Evolutionary conservation across 2,329 filamentous ascomycete species (phyloP).

Genomic region (Exophiala sp.): DNA sequence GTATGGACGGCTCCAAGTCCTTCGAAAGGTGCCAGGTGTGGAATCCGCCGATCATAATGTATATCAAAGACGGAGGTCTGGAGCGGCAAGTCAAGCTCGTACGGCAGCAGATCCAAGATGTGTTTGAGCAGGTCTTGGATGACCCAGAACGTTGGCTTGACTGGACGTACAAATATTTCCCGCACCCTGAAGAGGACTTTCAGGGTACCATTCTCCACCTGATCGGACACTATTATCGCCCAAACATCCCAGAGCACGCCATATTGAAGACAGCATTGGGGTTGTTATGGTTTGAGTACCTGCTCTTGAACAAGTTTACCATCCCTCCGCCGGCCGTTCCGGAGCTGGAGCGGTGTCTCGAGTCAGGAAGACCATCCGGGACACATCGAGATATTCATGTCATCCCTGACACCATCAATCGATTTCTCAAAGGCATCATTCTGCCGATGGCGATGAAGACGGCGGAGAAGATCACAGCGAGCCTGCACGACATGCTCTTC

Average conservation of each 20-base stretch:
- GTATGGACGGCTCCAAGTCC: slow-evolving; percentile 7
- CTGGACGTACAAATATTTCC: slow-evolving; percentile 21
- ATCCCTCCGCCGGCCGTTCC: slow-evolving; percentile 8
- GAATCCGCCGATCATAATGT: slow-evolving; percentile 24
- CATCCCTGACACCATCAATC: slow-evolving; percentile 23
- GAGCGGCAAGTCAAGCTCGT: slow-evolving; percentile 1
- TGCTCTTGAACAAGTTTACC: slow-evolving; percentile 17
- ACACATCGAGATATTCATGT: slow-evolving; percentile 1
- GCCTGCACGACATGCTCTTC: slow-evolving; percentile 21
- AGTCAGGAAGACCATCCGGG: slow-evolving; percentile 1
- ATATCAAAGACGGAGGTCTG: slow-evolving; percentile 7
- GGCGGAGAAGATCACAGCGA: slow-evolving; percentile 11
- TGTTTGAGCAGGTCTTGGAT: slow-evolving; percentile 16
- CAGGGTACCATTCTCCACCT: slow-evolving; percentile 12
- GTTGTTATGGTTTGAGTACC: slow-evolving; percentile 23
- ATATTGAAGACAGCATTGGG: slow-evolving; percentile 14
- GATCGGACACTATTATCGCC: slow-evolving; percentile 21
- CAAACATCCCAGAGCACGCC: slow-evolving; percentile 16
- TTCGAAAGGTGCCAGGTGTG: slow-evolving; percentile 10
- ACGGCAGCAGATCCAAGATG: slow-evolving; percentile 1
- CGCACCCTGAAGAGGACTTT: slow-evolving; percentile 13
- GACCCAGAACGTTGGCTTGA: slow-evolving; percentile 3
- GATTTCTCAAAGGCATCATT: slow-evolving; percentile 22
- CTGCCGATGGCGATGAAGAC: slow-evolving; percentile 14
- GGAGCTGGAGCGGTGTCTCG: slow-evolving; percentile 10